phyloP scores from a whole-genome alignment of 2,329 filamentous ascomycete species.

The Aureobasidium sp. region DNA sequence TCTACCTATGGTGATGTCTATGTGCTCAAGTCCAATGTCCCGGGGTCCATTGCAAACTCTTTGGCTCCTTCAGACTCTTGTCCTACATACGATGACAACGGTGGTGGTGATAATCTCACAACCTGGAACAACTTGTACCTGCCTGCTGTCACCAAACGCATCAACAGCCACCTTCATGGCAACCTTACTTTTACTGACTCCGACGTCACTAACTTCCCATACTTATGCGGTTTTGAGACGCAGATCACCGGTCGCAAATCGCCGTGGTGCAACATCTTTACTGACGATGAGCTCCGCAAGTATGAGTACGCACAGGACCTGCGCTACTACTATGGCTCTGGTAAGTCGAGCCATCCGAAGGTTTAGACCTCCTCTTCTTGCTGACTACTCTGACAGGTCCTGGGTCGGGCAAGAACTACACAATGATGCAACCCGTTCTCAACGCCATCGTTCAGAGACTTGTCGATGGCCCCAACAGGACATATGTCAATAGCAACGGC shows the following conservation, averaged over 20 bases:
- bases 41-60: constrained; percentile 52
- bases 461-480: constrained; percentile 44
- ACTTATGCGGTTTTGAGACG: constrained; percentile 61
- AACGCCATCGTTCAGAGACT: constrained; percentile 48
- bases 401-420: constrained; percentile 46
- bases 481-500: constrained; percentile 42
- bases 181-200: constrained; percentile 40
- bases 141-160: constrained; percentile 46
- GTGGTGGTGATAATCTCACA: constrained; percentile 40
- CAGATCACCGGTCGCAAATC: constrained; percentile 54
- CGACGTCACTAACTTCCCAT: constrained; percentile 54
- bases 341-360: background rate
- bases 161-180: constrained; percentile 49
- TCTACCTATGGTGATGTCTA: constrained; percentile 50
- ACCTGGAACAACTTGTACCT: constrained; percentile 47
- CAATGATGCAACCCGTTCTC: constrained; percentile 57
- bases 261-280: constrained; percentile 56
- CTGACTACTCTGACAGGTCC: constrained; percentile 42
- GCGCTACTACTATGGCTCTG: constrained; percentile 46
- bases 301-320: constrained; percentile 63
- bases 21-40: constrained; percentile 50
- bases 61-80: constrained; percentile 58
- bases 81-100: constrained; percentile 50
- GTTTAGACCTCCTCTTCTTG: constrained; percentile 20
- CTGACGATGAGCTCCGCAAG: constrained; percentile 50